phyloP scores from a whole-genome alignment of 1,284 basidiomycete species.

The Limonomyces culmigenus region DNA sequence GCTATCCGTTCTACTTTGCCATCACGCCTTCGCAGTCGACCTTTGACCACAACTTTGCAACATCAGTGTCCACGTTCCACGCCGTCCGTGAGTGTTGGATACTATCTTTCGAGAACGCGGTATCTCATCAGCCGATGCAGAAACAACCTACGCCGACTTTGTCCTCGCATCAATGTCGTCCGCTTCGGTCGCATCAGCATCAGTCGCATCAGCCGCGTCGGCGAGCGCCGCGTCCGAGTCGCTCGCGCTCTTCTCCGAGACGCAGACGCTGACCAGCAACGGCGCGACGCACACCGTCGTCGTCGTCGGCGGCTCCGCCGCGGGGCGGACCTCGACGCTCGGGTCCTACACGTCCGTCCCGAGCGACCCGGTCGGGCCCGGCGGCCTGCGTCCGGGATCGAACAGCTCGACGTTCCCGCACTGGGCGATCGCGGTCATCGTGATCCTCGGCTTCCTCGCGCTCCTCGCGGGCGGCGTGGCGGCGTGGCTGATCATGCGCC shows the following conservation, averaged over 20 bases:
- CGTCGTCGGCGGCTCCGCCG: background rate
- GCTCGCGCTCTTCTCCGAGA: too few relatives aligned
- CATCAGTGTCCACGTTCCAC: too few relatives aligned
- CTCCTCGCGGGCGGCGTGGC: conserved; percentile 50
- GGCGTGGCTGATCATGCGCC: conserved; percentile 52
- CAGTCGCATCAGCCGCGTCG: conserved; percentile 9
- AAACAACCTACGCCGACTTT: conserved; percentile 56
- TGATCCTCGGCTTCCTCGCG: conserved; percentile 66
- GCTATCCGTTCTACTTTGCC: conserved; percentile 59
- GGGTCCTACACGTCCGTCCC: conserved; percentile 1
- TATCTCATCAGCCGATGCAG: too few relatives aligned
- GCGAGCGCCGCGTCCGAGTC: conserved; percentile 7
- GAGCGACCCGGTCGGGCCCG: conserved; percentile 11
- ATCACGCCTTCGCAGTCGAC: conserved; percentile 44
- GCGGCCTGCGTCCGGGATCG: conserved; percentile 27
- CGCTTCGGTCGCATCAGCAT: conserved; percentile 15
- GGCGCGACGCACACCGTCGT: background rate
- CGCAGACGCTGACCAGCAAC: background rate
- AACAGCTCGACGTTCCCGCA: conserved; percentile 38
- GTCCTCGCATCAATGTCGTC: conserved; percentile 35
- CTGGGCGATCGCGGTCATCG: conserved; percentile 82
- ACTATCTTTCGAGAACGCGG: too few relatives aligned
- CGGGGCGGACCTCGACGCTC: background rate
- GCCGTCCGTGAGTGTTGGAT: too few relatives aligned
- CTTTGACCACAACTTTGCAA: too few relatives aligned